These are phyloP conservation scores for Telopea speciosissima DNA, from an alignment of 177 flowering plant species.

Conservation along the genomic window DNA sequence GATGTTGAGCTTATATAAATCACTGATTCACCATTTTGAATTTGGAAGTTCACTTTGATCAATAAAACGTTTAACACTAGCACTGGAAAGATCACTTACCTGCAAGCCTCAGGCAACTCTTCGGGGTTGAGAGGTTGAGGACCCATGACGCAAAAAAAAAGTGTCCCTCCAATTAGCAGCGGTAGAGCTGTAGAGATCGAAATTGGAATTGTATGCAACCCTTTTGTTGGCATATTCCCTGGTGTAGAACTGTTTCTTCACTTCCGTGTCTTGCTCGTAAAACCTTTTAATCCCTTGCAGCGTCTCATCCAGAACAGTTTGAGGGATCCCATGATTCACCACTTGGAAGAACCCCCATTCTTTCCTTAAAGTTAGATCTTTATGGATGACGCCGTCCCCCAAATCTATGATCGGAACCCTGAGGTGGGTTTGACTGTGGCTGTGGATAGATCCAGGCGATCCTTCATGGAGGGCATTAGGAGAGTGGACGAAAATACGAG, in stretches of 20 bases:
- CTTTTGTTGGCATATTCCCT: slow-evolving; percentile 19
- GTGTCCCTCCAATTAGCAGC: slow-evolving; percentile 45
- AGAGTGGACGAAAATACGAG: slow-evolving; percentile 19
- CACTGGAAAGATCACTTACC: slow-evolving; percentile 24
- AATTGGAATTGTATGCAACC: slow-evolving; percentile 21
- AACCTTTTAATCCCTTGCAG: slow-evolving; percentile 22
- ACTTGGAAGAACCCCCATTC: slow-evolving; percentile 39
- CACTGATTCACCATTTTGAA: too few species aligned
- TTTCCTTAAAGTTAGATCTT: background rate
- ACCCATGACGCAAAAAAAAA: background rate
- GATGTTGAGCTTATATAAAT: too few species aligned
- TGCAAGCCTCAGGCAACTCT: slow-evolving; percentile 30
- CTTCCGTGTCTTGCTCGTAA: slow-evolving; percentile 31
- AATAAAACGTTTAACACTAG: too few species aligned
- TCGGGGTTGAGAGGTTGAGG: slow-evolving; percentile 6
- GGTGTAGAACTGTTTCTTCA: slow-evolving; percentile 23
- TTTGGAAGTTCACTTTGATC: too few species aligned
- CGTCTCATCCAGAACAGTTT: slow-evolving; percentile 21
- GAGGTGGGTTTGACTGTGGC: background rate
- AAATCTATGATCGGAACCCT: slow-evolving; percentile 18
- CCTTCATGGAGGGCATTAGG: background rate
- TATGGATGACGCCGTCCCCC: background rate
- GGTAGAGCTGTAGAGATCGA: slow-evolving; percentile 16
- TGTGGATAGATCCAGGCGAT: background rate
- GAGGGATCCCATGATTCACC: slow-evolving; percentile 28